These are phyloP conservation scores for Drosera capensis DNA, from an alignment of 148 eudicot genomes.

Conservation along the genomic window DNA sequence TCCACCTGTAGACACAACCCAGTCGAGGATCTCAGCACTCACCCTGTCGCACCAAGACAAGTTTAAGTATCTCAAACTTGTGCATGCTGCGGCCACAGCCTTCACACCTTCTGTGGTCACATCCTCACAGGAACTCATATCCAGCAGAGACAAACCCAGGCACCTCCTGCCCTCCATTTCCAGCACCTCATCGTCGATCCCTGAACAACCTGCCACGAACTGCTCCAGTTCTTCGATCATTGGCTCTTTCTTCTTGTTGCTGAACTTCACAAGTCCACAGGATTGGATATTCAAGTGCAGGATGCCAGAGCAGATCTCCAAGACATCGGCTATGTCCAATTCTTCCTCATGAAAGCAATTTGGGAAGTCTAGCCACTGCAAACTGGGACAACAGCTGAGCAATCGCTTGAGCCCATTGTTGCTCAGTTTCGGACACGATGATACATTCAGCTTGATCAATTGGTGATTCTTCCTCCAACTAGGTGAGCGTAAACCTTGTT, in stretches of 20 bases:
- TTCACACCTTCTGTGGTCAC: constrained; percentile 16
- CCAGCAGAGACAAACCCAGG: background rate
- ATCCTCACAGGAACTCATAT: constrained; percentile 1
- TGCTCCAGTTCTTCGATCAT: background rate
- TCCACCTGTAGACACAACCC: constrained; percentile 14
- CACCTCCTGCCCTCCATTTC: constrained; percentile 8
- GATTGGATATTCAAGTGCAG: background rate
- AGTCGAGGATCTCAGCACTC: constrained; percentile 1
- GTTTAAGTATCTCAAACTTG: constrained; percentile 9
- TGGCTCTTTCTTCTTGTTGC: background rate
- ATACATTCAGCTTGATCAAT: background rate
- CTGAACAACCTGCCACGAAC: constrained; percentile 4
- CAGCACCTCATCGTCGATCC: constrained; percentile 7
- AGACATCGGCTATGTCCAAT: background rate
- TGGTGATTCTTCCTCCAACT: background rate
- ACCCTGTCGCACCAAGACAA: constrained; percentile 7
- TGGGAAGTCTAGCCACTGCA: background rate
- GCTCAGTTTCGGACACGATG: background rate
- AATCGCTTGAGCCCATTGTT: background rate
- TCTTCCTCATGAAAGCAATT: background rate
- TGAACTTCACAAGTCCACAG: background rate
- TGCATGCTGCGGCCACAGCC: constrained; percentile 9
- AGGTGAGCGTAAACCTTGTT: background rate
- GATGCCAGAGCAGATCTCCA: background rate
- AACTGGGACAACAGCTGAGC: background rate